A percentile compares a stretch with the other conserved stretches of the same genome.
These are phyloP conservation scores for Pseudogymnoascus sp. DNA, from an alignment of 2,329 filamentous ascomycete genomes.

Conservation along the genomic window DNA sequence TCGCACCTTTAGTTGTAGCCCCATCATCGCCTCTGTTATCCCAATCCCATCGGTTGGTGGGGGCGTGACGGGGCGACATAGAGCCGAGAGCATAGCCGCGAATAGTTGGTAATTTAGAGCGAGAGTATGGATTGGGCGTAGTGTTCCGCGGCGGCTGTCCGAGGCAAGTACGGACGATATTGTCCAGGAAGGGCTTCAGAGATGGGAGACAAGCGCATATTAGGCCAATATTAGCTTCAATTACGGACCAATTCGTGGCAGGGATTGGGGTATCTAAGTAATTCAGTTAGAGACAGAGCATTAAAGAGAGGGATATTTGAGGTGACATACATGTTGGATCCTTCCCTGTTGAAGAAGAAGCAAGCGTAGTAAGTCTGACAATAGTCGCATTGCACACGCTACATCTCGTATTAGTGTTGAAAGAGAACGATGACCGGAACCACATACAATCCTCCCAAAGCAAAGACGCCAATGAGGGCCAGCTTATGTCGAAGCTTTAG, in stretches of 20 bases:
- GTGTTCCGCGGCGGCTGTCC: neutral
- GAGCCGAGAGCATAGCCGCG: neutral
- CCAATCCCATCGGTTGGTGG: neutral
- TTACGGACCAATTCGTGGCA: constrained; percentile 31
- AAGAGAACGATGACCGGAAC: neutral
- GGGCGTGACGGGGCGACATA: neutral
- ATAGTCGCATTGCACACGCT: constrained; percentile 16
- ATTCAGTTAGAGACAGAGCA: neutral
- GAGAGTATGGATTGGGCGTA: neutral
- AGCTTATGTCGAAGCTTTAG: constrained; percentile 36
- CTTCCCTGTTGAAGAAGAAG: neutral
- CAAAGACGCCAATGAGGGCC: constrained; percentile 36
- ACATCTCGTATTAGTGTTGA: neutral
- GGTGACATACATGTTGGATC: neutral
- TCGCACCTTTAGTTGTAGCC: too few relatives aligned
- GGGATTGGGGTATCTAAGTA: constrained; percentile 20
- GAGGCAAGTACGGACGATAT: neutral
- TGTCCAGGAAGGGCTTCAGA: neutral
- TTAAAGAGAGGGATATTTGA: neutral
- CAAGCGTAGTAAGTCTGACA: constrained; percentile 13
- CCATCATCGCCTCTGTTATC: neutral
- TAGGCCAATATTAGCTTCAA: constrained; percentile 31
- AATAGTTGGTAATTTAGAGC: neutral
- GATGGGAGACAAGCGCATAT: constrained; percentile 32
- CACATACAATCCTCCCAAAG: constrained; percentile 35